phyloP scores from a whole-genome alignment of 2,329 filamentous ascomycete species.

The Hypoxylon sp. region DNA sequence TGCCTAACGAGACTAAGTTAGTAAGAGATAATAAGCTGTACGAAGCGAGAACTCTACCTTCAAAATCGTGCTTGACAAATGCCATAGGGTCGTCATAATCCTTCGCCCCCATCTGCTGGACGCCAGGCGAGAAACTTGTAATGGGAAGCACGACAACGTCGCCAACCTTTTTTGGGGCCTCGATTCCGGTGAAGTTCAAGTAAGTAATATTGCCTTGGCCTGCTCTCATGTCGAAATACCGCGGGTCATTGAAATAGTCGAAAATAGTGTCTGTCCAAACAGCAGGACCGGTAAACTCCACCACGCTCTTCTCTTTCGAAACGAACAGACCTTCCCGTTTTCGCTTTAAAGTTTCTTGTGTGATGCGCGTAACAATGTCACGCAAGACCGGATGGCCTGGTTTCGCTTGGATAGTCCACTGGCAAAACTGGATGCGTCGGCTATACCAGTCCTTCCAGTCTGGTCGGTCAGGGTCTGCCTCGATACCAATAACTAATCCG shows the following conservation, averaged over 20 bases:
- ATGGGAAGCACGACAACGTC: slow-evolving; percentile 96
- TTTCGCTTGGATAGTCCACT: slow-evolving; percentile 98
- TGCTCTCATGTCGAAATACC: slow-evolving; percentile 85
- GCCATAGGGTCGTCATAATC: slow-evolving; percentile 94
- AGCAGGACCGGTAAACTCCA: slow-evolving; percentile 95
- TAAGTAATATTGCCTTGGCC: slow-evolving; percentile 84
- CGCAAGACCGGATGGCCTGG: slow-evolving; percentile 92
- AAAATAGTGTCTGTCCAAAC: slow-evolving; percentile 96
- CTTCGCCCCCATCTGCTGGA: slow-evolving; percentile 91
- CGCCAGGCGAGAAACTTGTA: slow-evolving; percentile 96
- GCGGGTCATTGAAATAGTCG: slow-evolving; percentile 90
- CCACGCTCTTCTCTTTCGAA: slow-evolving; percentile 78
- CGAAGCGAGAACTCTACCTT: slow-evolving; percentile 72
- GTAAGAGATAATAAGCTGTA: slow-evolving; percentile 6
- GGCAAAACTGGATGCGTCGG: slow-evolving; percentile 95
- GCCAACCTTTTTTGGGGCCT: slow-evolving; percentile 85
- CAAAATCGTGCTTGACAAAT: slow-evolving; percentile 97
- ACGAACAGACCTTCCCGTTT: slow-evolving; percentile 71
- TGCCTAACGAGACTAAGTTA: slow-evolving; percentile 65
- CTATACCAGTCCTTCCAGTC: slow-evolving; percentile 98
- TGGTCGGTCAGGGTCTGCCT: slow-evolving; percentile 91
- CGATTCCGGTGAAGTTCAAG: slow-evolving; percentile 91
- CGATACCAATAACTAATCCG: slow-evolving; percentile 92
- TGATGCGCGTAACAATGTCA: slow-evolving; percentile 89
- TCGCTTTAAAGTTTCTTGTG: slow-evolving; percentile 81